Evolutionary conservation across 2,329 filamentous ascomycete species (phyloP), one percentile per base, ranked within the genome.

Genomic region (Madurella mycetomatis): DNA sequence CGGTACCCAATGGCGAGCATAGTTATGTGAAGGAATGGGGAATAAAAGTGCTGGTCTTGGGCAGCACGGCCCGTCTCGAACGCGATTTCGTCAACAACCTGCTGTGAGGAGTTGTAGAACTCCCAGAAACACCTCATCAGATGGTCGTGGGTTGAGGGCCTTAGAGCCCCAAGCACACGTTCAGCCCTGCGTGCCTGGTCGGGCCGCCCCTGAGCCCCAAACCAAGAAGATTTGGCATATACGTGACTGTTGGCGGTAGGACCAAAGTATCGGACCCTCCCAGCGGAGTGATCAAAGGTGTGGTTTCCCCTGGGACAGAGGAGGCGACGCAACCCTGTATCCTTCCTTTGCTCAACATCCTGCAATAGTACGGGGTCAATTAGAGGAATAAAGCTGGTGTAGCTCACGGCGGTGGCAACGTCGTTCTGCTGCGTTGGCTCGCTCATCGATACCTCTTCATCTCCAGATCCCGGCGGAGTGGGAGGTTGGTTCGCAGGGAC

Each of bases 161-260:
- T 70, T 8, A 81, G 66, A 0, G 73, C 72, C 4, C 72, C 68
- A 25, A 81, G 77, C 18, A 77, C 74, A 17, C 72, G 73, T 58
- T 78, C 74, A 0, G 76, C 75, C 41, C 76, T 67, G 8, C 73
- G 71, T 9, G 71, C 67, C 54, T 78, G 76, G 51, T 79, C 76
- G 0, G 73, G 68, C 4, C 72, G 68, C 52, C 76, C 73, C 13
- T 68, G 66, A 1, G 66, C 66, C 44, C 70, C 65, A 13, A 68
- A 64, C n/a, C 66, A 64, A 1, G 68, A 62, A 1, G 70, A 64
- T 32, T 72, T 70, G 4, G 75, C 75, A 56, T 79, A 75, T 1
- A 80, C 75, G 50, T 80, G 77, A 53, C 73, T 76, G 64, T 79
- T 80, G 47, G 77, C 77, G 3, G 77, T 80, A 1, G 76, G 76